These are phyloP conservation scores for Moelleriella libera DNA, from an alignment of 2,329 filamentous ascomycete species.

Conservation along the genomic window DNA sequence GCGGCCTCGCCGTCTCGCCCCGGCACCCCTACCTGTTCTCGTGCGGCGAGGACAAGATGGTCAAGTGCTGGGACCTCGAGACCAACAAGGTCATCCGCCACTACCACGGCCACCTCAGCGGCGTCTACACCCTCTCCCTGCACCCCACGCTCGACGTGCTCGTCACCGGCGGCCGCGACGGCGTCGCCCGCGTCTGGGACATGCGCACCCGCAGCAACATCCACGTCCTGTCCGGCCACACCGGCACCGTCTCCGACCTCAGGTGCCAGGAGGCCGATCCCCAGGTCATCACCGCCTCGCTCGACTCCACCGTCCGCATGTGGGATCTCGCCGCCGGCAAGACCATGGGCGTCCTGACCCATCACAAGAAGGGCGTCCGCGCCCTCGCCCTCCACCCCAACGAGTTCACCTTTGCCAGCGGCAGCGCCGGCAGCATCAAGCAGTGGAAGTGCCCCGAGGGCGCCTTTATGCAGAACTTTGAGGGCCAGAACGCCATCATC, in stretches of 20 bases:
- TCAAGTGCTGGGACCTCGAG: slow-evolving; percentile 98
- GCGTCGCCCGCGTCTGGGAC: slow-evolving; percentile 92
- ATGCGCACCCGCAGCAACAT: slow-evolving; percentile 95
- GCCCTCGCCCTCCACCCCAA: slow-evolving; percentile 71
- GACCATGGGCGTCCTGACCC: slow-evolving; percentile 87
- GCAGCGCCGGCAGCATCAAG: slow-evolving; percentile 87
- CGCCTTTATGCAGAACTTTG: slow-evolving; percentile 98
- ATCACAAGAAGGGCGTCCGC: slow-evolving; percentile 96
- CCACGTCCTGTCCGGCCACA: slow-evolving; percentile 84
- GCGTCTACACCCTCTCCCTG: slow-evolving; percentile 85
- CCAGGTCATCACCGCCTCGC: slow-evolving; percentile 84
- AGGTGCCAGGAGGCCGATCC: slow-evolving; percentile 93
- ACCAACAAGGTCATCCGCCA: slow-evolving; percentile 99
- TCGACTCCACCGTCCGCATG: slow-evolving; percentile 80
- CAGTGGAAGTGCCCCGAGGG: slow-evolving; percentile 99
- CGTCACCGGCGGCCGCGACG: slow-evolving; percentile 87
- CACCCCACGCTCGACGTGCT: slow-evolving; percentile 91
- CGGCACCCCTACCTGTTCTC: slow-evolving; percentile 95
- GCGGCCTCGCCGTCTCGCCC: slow-evolving; percentile 82
- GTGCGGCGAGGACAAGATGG: slow-evolving; percentile 98
- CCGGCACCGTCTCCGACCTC: slow-evolving; percentile 75
- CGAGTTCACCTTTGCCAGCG: slow-evolving; percentile 93
- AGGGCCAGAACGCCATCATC: slow-evolving; percentile 91
- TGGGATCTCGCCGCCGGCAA: slow-evolving; percentile 97
- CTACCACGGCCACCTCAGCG: slow-evolving; percentile 92